phyloP scores from a whole-genome alignment of 2,329 filamentous ascomycete species.

The Pyricularia grisea region DNA sequence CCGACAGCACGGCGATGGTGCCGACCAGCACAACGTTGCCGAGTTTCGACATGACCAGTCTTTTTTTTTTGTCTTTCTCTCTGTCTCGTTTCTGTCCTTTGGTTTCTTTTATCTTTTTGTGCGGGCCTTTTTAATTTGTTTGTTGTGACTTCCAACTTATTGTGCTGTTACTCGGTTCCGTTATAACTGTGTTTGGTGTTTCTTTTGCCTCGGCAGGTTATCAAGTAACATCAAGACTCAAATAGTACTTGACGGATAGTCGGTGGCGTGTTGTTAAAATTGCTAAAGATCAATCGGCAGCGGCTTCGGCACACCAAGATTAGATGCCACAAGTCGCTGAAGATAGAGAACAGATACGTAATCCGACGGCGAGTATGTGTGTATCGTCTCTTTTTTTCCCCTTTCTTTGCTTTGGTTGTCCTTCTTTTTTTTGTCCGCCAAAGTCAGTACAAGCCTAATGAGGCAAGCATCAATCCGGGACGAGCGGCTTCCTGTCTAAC shows the following conservation, averaged over 20 bases:
- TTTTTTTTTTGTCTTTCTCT: neutral
- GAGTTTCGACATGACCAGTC: slow-evolving; percentile 1
- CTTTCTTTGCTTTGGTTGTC: neutral
- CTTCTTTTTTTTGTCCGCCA: neutral
- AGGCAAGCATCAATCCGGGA: neutral
- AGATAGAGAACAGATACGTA: neutral
- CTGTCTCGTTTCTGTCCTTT: neutral
- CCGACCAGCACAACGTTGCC: slow-evolving; percentile 3
- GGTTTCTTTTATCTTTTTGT: neutral
- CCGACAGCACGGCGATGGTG: neutral
- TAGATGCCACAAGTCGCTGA: neutral
- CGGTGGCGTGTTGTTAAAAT: neutral
- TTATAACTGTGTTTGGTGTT: neutral
- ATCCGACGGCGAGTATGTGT: neutral
- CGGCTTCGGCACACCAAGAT: too few species aligned
- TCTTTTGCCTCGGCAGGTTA: neutral
- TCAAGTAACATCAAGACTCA: neutral
- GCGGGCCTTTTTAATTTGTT: too few species aligned
- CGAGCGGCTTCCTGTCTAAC: neutral
- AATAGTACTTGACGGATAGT: neutral
- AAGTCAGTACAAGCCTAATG: neutral
- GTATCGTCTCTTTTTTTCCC: neutral
- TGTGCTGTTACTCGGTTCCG: too few species aligned
- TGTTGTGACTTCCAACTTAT: too few species aligned
- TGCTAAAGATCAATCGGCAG: neutral